Evolutionary conservation across 2,329 filamentous ascomycete genomes (phyloP), one percentile per base, ranked within the genome.

Genomic region (Aspergillus puulaauensis): DNA sequence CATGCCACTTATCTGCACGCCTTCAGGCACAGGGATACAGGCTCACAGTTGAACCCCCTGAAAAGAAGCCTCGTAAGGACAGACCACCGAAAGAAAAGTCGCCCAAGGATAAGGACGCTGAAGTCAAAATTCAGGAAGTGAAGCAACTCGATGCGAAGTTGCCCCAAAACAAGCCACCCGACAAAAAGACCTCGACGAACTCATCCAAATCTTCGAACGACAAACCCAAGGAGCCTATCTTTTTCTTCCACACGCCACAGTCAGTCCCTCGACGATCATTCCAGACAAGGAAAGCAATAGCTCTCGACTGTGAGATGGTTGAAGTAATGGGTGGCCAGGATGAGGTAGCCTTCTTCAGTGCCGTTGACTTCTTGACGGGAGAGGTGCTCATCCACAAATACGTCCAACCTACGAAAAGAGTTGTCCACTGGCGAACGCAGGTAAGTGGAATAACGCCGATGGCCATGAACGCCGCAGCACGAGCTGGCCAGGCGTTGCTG

Each of bases 271-370:
- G 23, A 39, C 41, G 40, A 49, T 14, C 37, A 7, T 43, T 14
- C 6, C 37, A 14, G 5, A 43, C 17, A 31, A 48, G 43, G 23
- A 52, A 49, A 33, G 45, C 17, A 77, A 71, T 82, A 2, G 75
- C 71, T 0, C 62, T 82, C 7, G 80, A 82, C 60, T 82, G 80
- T 58, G 80, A 82, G 63, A 82, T 82, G 79, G 78, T 78, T 5
- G 68, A 65, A 14, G 65, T 78, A 1, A 54, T 40, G 2, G 62
- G 15, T n/a, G 70, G 9, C 68, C 45, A 40, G 11, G 23, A 60
- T 40, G 73, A 73, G 58, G 60, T 75, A 3, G 75, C 76, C n/a
- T 72, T 70, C 11, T 52, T 80, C 9, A 73, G 68, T 27, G 76
- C 68, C 7, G 67, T 79, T 37, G 80, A 83, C 64, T 78, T 77